phyloP scores from a whole-genome alignment of 2,329 filamentous ascomycete genomes.

The Fusarium torulosum region DNA sequence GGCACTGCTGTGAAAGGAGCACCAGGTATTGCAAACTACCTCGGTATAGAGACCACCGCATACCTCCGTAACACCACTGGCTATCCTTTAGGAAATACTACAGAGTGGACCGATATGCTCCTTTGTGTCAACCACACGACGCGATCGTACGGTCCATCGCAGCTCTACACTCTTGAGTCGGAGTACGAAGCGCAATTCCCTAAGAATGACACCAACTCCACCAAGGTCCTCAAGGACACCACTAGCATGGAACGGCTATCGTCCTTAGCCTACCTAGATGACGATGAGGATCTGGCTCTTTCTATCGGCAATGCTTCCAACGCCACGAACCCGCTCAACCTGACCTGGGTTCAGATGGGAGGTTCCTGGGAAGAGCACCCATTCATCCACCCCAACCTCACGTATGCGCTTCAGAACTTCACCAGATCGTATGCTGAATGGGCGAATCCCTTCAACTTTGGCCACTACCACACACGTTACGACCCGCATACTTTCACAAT shows the following conservation, averaged over 20 bases:
- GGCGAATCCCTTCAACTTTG: conserved; percentile 58
- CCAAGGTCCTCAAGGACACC: conserved; percentile 6
- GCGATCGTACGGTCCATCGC: conserved; percentile 46
- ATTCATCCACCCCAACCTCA: conserved; percentile 55
- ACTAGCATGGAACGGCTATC: conserved; percentile 11
- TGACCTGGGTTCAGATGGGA: conserved; percentile 55
- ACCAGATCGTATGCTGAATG: conserved; percentile 55
- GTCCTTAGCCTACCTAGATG: conserved; percentile 10
- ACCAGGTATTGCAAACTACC: conserved; percentile 47
- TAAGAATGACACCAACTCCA: conserved; percentile 32
- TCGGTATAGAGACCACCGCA: conserved; percentile 47
- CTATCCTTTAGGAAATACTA: conserved; percentile 35
- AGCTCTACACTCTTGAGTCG: conserved; percentile 47
- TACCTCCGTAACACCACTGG: conserved; percentile 50
- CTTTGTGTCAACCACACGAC: conserved; percentile 54
- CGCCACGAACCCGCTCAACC: conserved; percentile 50
- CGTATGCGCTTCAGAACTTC: conserved; percentile 56
- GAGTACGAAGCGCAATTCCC: conserved; percentile 31
- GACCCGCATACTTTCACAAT: conserved; percentile 59
- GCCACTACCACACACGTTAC: conserved; percentile 56
- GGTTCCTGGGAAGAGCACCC: conserved; percentile 59
- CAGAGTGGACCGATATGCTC: conserved; percentile 47
- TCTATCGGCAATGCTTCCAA: conserved; percentile 30
- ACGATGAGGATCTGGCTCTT: conserved; percentile 12
- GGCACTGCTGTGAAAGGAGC: conserved; percentile 47